Percentiles rank a stretch among this genome's conserved stretches.
phyloP scores from a whole-genome alignment of 495 filamentous ascomycete species.

The Penicillium bovifimosum region DNA sequence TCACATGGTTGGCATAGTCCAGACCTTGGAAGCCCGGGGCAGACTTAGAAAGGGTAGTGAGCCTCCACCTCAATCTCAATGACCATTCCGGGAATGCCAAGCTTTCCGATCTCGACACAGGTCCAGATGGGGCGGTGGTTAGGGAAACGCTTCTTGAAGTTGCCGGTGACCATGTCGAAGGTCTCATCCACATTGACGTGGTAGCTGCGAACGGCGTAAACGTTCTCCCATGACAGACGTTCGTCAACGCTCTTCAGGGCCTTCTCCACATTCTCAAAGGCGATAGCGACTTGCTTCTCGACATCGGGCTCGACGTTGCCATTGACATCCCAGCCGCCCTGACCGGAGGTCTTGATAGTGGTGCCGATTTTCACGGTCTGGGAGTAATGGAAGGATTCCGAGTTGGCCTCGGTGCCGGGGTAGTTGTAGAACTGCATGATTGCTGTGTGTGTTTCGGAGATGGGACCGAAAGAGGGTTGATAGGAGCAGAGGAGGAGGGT shows the following conservation, averaged over 20 bases:
- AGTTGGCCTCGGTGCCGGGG: constrained; percentile 13
- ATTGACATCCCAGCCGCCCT: constrained; percentile 12
- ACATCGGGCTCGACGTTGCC: constrained; percentile 5
- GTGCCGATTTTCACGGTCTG: constrained; percentile 10
- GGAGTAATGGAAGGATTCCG: constrained; percentile 15
- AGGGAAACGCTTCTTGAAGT: constrained; percentile 10
- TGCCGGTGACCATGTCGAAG: constrained; percentile 12
- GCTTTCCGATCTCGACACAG: constrained; percentile 12
- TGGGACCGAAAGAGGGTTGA: background rate
- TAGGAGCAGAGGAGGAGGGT: background rate
- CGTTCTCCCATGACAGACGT: constrained; percentile 13
- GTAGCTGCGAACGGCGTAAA: constrained; percentile 13
- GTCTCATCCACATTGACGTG: constrained; percentile 12
- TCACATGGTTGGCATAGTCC: background rate
- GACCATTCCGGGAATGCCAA: constrained; percentile 14
- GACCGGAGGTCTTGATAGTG: constrained; percentile 12
- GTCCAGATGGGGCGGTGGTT: constrained; percentile 13
- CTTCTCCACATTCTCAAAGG: constrained; percentile 10
- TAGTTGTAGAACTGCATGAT: constrained; percentile 13
- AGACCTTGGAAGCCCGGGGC: background rate
- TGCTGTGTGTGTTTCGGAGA: background rate
- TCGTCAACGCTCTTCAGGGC: constrained; percentile 8
- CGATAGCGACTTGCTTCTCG: constrained; percentile 10
- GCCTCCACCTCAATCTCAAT: constrained; percentile 15
- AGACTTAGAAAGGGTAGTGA: constrained; percentile 4